Conservation (phyloP, 768 basidiomycete species). For the Cyclocybe cylindracea region DNA sequence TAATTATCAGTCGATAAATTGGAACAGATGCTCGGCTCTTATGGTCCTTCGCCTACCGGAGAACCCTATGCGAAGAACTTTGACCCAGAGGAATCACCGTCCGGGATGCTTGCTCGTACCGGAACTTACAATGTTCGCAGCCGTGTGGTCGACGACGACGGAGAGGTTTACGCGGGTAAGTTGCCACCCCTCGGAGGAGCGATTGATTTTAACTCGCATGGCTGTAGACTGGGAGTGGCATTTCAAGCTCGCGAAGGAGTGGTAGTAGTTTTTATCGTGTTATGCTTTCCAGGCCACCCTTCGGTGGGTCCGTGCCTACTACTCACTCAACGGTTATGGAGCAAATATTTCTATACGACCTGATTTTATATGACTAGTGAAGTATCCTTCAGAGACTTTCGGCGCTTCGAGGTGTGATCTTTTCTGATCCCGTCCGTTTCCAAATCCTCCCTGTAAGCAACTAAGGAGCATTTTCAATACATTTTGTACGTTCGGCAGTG, state of each 20-base stretch:
- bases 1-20: constrained; percentile 76
- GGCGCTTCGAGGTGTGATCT: too few species aligned
- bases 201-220: neutral
- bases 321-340: too few species aligned
- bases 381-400: too few species aligned
- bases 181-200: constrained; percentile 5
- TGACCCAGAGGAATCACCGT: constrained; percentile 67
- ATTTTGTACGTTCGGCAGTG: too few species aligned
- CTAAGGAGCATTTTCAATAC: too few species aligned
- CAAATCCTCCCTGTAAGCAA: too few species aligned
- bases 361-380: too few species aligned
- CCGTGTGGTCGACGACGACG: constrained; percentile 88
- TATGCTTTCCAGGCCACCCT: neutral
- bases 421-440: too few species aligned
- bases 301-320: too few species aligned
- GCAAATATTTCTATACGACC: too few species aligned
- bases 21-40: constrained; percentile 95
- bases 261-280: constrained; percentile 42
- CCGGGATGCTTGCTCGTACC: constrained; percentile 81
- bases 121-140: constrained; percentile 80
- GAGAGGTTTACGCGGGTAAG: constrained; percentile 75
- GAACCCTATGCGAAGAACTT: constrained; percentile 77
- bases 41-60: constrained; percentile 70
- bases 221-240: constrained; percentile 78
- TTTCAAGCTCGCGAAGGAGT: constrained; percentile 93